Conservation (phyloP, 495 filamentous ascomycete species). For the Trichoderma gamsii region DNA sequence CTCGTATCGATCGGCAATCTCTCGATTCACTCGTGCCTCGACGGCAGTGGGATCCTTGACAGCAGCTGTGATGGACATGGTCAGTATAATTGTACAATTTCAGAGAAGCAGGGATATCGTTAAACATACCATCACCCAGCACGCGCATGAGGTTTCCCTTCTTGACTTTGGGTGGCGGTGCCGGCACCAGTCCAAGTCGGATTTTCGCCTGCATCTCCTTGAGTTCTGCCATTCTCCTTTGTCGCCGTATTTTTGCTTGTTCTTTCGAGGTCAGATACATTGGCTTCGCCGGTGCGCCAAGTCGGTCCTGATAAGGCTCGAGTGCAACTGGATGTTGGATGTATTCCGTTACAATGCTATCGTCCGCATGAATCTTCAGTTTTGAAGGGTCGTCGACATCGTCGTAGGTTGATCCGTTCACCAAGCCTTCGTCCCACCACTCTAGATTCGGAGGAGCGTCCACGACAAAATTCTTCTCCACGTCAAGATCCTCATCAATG, state of each 20-base stretch:
- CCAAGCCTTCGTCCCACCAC: slow-evolving; percentile 94
- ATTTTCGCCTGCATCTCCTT: slow-evolving; percentile 98
- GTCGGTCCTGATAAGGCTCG: slow-evolving; percentile 83
- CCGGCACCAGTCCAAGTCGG: slow-evolving; percentile 77
- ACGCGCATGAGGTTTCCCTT: slow-evolving; percentile 96
- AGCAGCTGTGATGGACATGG: slow-evolving; percentile 44
- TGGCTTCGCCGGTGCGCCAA: slow-evolving; percentile 70
- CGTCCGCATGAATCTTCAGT: slow-evolving; percentile 68
- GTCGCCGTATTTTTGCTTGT: slow-evolving; percentile 82
- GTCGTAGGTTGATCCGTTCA: slow-evolving; percentile 67
- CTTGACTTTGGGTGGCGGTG: slow-evolving; percentile 90
- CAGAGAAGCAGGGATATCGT: too few relatives aligned
- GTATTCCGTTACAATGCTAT: slow-evolving; percentile 81
- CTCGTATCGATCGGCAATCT: slow-evolving; percentile 77
- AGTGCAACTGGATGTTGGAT: slow-evolving; percentile 92
- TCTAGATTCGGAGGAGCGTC: slow-evolving; percentile 81
- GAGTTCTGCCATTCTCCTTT: slow-evolving; percentile 81
- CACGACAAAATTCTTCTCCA: slow-evolving; percentile 84
- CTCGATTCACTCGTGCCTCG: slow-evolving; percentile 83
- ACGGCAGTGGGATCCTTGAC: slow-evolving; percentile 97
- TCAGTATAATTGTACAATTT: background rate
- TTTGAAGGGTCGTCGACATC: slow-evolving; percentile 55
- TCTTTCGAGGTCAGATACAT: slow-evolving; percentile 91
- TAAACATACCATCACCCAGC: slow-evolving; percentile 60
- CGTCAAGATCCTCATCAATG: slow-evolving; percentile 83